Percentiles rank a stretch among this genome's conserved stretches.
phyloP scores from a whole-genome alignment of 441 rosid species.

The Populus trichocarpa region DNA sequence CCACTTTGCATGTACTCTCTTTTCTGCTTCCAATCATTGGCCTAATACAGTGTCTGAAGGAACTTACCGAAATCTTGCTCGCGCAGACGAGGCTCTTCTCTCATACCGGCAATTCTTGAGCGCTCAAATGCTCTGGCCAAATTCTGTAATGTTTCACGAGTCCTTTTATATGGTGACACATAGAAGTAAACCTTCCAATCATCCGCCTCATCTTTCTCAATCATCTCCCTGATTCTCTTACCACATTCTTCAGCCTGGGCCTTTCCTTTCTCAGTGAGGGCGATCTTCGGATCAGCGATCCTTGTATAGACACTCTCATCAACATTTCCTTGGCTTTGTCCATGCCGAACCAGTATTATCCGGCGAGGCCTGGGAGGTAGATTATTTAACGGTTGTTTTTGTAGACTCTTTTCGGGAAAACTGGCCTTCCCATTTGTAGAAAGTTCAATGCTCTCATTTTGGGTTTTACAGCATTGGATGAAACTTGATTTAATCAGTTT shows the following conservation, averaged over 20 bases:
- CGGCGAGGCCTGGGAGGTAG: slow-evolving; percentile 49
- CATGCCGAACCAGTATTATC: slow-evolving; percentile 57
- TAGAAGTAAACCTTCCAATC: too few relatives aligned
- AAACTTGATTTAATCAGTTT: background rate
- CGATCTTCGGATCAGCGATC: slow-evolving; percentile 52
- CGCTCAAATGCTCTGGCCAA: too few relatives aligned
- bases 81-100: too few relatives aligned
- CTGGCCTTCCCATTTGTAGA: slow-evolving; percentile 20
- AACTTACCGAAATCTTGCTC: too few relatives aligned
- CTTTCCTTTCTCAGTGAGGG: slow-evolving; percentile 40
- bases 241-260: slow-evolving; percentile 45
- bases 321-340: slow-evolving; percentile 54
- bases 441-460: slow-evolving; percentile 7
- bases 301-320: slow-evolving; percentile 48
- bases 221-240: too few relatives aligned
- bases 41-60: too few relatives aligned
- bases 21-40: too few relatives aligned
- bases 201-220: too few relatives aligned
- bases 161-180: too few relatives aligned
- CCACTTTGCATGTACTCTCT: too few relatives aligned
- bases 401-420: slow-evolving; percentile 24
- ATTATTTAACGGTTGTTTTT: background rate
- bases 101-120: too few relatives aligned
- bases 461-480: slow-evolving; percentile 18
- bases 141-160: too few relatives aligned